A percentile compares a stretch with the other conserved stretches of the same genome.
phyloP scores from a whole-genome alignment of 495 filamentous ascomycete genomes.

The Talaromyces borbonicus region DNA sequence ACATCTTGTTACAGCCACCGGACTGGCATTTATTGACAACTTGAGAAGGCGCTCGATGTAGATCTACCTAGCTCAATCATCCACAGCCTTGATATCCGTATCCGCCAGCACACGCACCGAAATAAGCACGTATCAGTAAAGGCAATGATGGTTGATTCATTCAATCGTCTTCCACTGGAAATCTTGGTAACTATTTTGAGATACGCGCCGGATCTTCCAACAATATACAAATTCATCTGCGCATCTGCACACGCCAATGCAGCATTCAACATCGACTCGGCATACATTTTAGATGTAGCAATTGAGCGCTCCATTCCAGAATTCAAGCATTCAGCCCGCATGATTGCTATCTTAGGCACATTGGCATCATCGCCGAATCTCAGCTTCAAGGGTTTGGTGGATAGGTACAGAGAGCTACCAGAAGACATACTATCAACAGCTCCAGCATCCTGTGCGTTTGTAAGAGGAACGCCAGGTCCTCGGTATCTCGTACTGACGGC shows the following conservation, averaged over 20 bases:
- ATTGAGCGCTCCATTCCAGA: constrained; percentile 6
- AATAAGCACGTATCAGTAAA: not conserved
- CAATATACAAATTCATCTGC: constrained; percentile 9
- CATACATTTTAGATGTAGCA: not conserved
- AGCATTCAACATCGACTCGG: constrained; percentile 3
- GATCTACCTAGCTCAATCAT: too few species aligned
- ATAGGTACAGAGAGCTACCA: constrained; percentile 2
- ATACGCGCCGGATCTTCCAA: constrained; percentile 4
- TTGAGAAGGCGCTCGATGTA: too few species aligned
- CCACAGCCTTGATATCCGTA: too few species aligned
- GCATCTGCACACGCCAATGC: not conserved
- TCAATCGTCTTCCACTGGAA: constrained; percentile 4
- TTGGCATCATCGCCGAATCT: not conserved
- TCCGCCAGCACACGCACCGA: too few species aligned
- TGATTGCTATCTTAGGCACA: constrained; percentile 6
- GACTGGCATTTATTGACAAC: too few species aligned
- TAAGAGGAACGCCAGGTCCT: not conserved
- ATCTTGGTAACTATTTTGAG: not conserved
- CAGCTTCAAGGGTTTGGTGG: not conserved
- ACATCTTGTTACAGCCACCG: too few species aligned
- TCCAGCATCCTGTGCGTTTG: constrained; percentile 2
- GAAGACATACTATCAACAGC: not conserved
- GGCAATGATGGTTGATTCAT: not conserved
- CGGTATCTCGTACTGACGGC: constrained; percentile 1
- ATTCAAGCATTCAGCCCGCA: constrained; percentile 5